Conservation (phyloP, 1,139 yeast genomes). For the Pichia norvegensis region DNA sequence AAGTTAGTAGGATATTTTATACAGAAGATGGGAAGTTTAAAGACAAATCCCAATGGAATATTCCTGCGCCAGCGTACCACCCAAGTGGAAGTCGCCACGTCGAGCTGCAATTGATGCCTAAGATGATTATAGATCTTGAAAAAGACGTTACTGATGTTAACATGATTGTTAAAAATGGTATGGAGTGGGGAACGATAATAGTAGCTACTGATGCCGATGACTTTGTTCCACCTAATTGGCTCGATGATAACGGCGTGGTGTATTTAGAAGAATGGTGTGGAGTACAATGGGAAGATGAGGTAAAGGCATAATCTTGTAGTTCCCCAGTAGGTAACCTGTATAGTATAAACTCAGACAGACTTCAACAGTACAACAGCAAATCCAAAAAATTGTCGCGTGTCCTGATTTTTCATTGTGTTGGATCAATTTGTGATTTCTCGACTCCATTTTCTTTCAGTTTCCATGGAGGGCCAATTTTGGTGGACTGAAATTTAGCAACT, state of each 20-base stretch:
- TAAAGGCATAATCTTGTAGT: slow-evolving; percentile 12
- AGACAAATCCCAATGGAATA: slow-evolving; percentile 24
- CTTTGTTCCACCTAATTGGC: slow-evolving; percentile 40
- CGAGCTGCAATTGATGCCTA: slow-evolving; percentile 93
- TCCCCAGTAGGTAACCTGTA: neutral
- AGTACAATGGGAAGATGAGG: slow-evolving; percentile 85
- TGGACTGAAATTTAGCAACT: too few species aligned
- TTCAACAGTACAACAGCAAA: too few species aligned
- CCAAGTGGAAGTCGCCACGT: slow-evolving; percentile 60
- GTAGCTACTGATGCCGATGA: slow-evolving; percentile 79
- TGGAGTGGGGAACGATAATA: slow-evolving; percentile 96
- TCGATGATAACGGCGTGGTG: slow-evolving; percentile 61
- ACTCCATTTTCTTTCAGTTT: too few species aligned
- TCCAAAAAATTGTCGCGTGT: neutral
- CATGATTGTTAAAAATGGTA: slow-evolving; percentile 48
- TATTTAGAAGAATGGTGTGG: slow-evolving; percentile 89
- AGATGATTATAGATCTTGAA: slow-evolving; percentile 78
- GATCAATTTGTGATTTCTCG: neutral
- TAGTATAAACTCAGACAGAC: neutral
- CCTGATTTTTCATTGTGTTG: neutral
- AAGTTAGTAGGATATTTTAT: slow-evolving; percentile 38
- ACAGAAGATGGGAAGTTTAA: slow-evolving; percentile 24
- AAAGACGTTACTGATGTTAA: slow-evolving; percentile 28
- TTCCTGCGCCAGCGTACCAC: slow-evolving; percentile 50
- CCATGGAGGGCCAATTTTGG: too few species aligned